Conservation (phyloP, 2,329 filamentous ascomycete species). For the Cladosporium sp. region DNA sequence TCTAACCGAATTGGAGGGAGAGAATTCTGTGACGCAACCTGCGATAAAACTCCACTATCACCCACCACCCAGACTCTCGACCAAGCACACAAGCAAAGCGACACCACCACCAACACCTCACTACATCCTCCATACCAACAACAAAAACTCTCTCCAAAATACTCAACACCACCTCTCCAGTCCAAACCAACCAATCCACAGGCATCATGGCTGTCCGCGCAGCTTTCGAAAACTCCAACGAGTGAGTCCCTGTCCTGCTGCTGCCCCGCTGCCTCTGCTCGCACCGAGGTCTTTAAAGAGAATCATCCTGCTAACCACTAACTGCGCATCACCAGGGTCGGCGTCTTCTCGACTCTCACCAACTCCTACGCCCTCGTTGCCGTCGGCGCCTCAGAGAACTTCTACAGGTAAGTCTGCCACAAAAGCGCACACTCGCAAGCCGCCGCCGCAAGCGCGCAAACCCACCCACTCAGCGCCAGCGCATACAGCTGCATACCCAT, state of each 20-base stretch:
- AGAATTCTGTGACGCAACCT: too few relatives aligned
- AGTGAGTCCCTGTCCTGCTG: slow-evolving; percentile 57
- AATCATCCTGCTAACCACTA: slow-evolving; percentile 13
- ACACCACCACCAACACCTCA: too few relatives aligned
- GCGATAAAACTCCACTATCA: too few relatives aligned
- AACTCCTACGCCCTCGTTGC: slow-evolving; percentile 96
- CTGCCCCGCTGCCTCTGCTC: slow-evolving; percentile 16
- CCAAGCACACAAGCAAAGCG: too few relatives aligned
- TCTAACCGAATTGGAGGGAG: too few relatives aligned
- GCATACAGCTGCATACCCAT: neutral
- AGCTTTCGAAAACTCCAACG: slow-evolving; percentile 85
- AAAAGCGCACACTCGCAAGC: slow-evolving; percentile 42
- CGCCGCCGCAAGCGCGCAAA: neutral
- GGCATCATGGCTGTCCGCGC: slow-evolving; percentile 50
- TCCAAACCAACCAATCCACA: neutral
- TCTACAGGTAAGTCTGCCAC: slow-evolving; percentile 61
- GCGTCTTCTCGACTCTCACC: slow-evolving; percentile 93
- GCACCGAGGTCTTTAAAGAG: slow-evolving; percentile 16
- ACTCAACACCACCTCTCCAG: too few relatives aligned
- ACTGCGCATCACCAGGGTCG: slow-evolving; percentile 59
- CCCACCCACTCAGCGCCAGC: slow-evolving; percentile 9
- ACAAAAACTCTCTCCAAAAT: too few relatives aligned
- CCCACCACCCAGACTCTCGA: too few relatives aligned
- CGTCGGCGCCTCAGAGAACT: slow-evolving; percentile 94
- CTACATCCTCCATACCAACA: too few relatives aligned